Base-by-base conservation (phyloP, 1,139 yeast species). In the Entelexis sorbosivorans region DNA sequence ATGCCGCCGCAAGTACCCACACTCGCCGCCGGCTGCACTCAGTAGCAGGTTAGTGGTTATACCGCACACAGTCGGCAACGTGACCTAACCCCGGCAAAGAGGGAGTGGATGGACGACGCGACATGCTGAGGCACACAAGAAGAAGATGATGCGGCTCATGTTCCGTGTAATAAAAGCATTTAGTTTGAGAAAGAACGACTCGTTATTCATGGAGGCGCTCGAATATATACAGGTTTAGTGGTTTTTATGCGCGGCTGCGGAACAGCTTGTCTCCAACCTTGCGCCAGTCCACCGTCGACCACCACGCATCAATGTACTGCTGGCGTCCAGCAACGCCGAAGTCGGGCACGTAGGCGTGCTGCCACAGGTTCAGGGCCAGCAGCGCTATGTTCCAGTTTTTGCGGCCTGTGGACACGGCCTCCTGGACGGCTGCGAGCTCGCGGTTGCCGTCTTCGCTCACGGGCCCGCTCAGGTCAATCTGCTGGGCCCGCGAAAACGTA, bases 231-330 rank as follows among this genome's bases (percentile, higher is more conserved):
- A 49, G 34, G 42, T 16, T 34, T 29, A 16, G 16, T 20, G 29
- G 14, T 6, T 14, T 6, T 17, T 50, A 55, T 9, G 53, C 20
- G 22, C 56, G 47, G 39, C 57, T 57, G 38, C 52, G 59, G 67
- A 69, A 59, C 46, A 56, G 57, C 44, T 64, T 58, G 35, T 49
- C 42, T 53, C 60, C 66, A 33, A 89, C 78, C 49, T 84, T 89
- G 55, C 81, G 77, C 98, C 98, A 91, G 68, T 91, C 79, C 60
- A 89, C 76, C 60, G 86, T 75, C 49, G 81, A 75, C 82, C 95
- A 82, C 64, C 84, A 78, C 52, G 79, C 81, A 56, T 77, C 78
- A 62, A 91, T 74, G 66, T 84, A 91, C 57, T 79, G 77, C 34
- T 77, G 74, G 68, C 81, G 82, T 40, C 94, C 94, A 48, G 70